Conservation (phyloP, 441 rosid genomes). For the Populus hybrid region DNA sequence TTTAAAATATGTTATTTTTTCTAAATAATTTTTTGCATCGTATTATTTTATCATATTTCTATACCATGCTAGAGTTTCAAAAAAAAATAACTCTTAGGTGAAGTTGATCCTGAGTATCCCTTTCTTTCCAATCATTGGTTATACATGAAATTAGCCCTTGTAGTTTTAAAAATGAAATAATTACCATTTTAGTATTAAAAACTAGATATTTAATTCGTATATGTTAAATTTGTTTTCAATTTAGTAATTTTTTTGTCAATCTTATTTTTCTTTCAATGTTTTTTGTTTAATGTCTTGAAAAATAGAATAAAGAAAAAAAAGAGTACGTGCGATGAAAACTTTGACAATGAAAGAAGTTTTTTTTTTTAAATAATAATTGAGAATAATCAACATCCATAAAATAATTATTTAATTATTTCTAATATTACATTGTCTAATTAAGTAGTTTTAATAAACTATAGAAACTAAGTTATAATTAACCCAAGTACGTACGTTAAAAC, state of each 20-base stretch:
- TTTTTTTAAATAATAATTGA: neutral
- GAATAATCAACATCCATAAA: neutral
- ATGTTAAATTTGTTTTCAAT: neutral
- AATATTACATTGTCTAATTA: no score
- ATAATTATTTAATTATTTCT: neutral
- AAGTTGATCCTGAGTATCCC: neutral
- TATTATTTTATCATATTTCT: no score
- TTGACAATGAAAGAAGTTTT: neutral
- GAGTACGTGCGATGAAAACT: neutral
- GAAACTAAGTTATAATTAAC: no score
- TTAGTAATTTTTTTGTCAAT: no score
- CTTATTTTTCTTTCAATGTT: neutral
- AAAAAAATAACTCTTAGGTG: no score
- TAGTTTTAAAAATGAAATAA: no score
- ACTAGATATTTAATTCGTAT: no score
- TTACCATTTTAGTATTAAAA: neutral
- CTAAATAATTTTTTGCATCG: no score
- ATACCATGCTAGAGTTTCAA: no score
- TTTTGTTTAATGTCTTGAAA: neutral
- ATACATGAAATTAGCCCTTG: neutral
- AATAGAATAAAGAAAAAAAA: neutral
- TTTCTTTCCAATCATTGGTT: neutral
- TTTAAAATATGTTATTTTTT: no score
- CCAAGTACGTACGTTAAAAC: no score
- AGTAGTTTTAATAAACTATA: no score